Evolutionary conservation across 2,329 filamentous ascomycete genomes (phyloP).

Genomic region (Stagonosporopsis vannaccii): DNA sequence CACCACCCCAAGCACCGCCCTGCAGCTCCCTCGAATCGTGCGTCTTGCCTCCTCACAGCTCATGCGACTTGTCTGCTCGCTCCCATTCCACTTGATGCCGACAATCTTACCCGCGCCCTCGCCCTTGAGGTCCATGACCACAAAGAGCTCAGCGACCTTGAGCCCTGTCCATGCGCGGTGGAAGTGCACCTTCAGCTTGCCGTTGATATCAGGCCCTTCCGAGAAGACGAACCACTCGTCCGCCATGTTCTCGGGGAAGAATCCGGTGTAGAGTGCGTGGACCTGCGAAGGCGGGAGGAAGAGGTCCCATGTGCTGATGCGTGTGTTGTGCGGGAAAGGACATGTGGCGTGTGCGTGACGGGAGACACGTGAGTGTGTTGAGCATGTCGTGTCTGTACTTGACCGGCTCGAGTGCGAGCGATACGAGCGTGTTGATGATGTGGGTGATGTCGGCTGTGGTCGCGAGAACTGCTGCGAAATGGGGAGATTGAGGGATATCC

Average conservation of each 20-base stretch:
- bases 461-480: constrained; percentile 7
- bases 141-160: constrained; percentile 46
- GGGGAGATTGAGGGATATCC: background rate
- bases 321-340: constrained; percentile 11
- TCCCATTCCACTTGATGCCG: constrained; percentile 45
- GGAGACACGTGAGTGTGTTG: constrained; percentile 19
- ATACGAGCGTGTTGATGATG: constrained; percentile 11
- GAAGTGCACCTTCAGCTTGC: constrained; percentile 48
- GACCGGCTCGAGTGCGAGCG: background rate
- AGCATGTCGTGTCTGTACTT: constrained; percentile 8
- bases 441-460: background rate
- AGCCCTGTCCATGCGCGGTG: constrained; percentile 42
- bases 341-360: constrained; percentile 26
- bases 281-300: constrained; percentile 42
- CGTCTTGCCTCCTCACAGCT: constrained; percentile 40
- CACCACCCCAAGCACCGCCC: constrained; percentile 34
- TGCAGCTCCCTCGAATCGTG: constrained; percentile 34
- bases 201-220: constrained; percentile 41
- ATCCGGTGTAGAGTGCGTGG: constrained; percentile 40
- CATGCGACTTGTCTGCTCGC: constrained; percentile 37
- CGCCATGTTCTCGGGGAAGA: constrained; percentile 29
- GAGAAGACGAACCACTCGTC: constrained; percentile 47
- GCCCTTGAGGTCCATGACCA: constrained; percentile 45
- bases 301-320: constrained; percentile 41
- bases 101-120: constrained; percentile 46